Base-by-base conservation (phyloP, 139 green algal genomes). In the Coccomyxa sp. region DNA sequence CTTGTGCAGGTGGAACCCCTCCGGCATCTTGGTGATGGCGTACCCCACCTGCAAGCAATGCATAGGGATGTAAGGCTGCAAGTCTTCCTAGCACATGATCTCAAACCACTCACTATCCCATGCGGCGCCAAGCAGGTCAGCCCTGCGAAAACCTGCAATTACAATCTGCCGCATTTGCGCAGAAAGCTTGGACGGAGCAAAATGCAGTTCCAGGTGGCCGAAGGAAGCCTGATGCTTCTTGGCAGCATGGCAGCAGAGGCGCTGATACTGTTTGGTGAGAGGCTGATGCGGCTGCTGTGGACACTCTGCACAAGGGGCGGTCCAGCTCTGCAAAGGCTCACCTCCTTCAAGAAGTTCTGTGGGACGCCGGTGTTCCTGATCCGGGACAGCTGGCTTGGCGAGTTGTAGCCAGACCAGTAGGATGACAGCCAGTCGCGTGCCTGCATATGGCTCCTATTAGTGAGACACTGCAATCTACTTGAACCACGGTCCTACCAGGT, bases 351-450 rank as follows among this genome's bases (percentile, higher is more conserved):
- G 54, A 91, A 82, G 31, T 90, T 78, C 39, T 85, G 70, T n/a
- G 85, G 82, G 55, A 96, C 85, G 55, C 92, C 93, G 1, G 96
- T 99, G 88, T 98, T 96, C 72, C 95, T 85, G 81, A 99, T 98
- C 78, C 91, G 87, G 8, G 89, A 90, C 68, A 94, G 80, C 87
- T 98, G 94, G 37, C 88, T 85, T 7, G 96, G 95, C 34, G 84
- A 90, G 86, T 94, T 98, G 90, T 98, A 99, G 71, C 96, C 96
- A 38, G 89, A 76, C 95, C 95, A 98, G 83, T 97, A 88, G 71
- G 79, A 90, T 33, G 90, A 87, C 70, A 98, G 88, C 95, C 95
- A 98, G 86, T 98, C 85, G 85, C 95, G 95, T 6, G 71, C 71
- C 71, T 78, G 70, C 70, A 81, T 27, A n/a, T n/a, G n/a, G n/a